phyloP scores from a whole-genome alignment of 164 flowering plant genomes.

The Annona cherimola region DNA sequence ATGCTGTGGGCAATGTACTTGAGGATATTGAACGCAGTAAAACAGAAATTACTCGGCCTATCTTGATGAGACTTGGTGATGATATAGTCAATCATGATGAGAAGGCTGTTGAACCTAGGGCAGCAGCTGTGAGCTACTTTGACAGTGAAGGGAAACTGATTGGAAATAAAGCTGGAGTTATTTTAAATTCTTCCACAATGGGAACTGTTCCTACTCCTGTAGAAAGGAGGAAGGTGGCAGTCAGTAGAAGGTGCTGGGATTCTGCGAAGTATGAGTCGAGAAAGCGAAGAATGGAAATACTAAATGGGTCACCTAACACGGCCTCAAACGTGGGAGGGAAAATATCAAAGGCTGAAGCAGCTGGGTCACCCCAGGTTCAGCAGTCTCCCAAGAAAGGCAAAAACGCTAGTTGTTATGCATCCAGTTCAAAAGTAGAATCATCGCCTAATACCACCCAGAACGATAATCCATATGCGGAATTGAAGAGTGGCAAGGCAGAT shows the following conservation, averaged over 20 bases:
- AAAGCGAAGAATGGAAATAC: conserved; percentile 2
- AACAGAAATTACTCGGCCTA: not conserved
- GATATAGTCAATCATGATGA: not conserved
- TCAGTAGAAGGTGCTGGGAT: not conserved
- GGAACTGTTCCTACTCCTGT: not conserved
- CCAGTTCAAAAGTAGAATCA: not conserved
- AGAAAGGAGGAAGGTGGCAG: not conserved
- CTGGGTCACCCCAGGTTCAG: not conserved
- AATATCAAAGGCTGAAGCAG: not conserved
- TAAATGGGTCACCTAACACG: not conserved
- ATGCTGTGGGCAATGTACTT: not conserved
- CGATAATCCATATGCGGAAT: no score
- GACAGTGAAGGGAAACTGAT: not conserved
- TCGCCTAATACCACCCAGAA: no score
- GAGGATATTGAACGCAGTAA: not conserved
- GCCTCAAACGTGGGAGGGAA: not conserved
- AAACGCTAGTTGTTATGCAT: no score
- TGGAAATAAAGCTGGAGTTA: no score
- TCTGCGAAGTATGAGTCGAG: not conserved
- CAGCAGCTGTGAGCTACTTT: not conserved
- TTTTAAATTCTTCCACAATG: not conserved
- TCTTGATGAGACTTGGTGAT: not conserved
- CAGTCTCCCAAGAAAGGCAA: not conserved
- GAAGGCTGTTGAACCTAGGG: not conserved
- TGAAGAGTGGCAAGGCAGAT: no score